Conservation (phyloP, 805 yeast species). For the Metschnikowia santaceciliae region DNA sequence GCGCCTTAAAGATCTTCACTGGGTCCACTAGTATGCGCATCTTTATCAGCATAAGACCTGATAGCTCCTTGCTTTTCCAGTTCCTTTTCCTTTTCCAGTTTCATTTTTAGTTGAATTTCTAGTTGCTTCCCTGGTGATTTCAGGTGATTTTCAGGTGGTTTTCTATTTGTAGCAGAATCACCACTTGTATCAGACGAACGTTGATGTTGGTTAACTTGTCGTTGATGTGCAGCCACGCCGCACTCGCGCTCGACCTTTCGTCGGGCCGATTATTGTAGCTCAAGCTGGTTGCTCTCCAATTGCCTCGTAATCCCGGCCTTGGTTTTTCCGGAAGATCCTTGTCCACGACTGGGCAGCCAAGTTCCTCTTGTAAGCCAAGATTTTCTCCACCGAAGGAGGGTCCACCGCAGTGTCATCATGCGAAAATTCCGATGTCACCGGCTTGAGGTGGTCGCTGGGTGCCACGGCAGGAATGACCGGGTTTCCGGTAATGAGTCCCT, state of each 20-base stretch:
- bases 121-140: too few relatives aligned
- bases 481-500: constrained; percentile 29
- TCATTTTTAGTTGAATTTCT: too few relatives aligned
- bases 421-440: constrained; percentile 14
- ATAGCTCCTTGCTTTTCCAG: too few relatives aligned
- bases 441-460: constrained; percentile 12
- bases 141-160: too few relatives aligned
- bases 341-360: constrained; percentile 11
- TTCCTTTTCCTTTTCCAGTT: too few relatives aligned
- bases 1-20: neutral
- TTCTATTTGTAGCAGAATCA: too few relatives aligned
- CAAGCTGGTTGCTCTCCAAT: neutral
- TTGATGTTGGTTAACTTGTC: too few relatives aligned
- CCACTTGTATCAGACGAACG: too few relatives aligned
- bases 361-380: constrained; percentile 9
- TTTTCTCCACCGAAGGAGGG: constrained; percentile 17
- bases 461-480: constrained; percentile 17
- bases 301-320: constrained; percentile 9
- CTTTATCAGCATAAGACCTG: too few relatives aligned
- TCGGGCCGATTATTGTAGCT: neutral
- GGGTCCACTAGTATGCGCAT: neutral
- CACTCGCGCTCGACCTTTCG: too few relatives aligned
- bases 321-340: neutral
- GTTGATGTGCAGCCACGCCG: too few relatives aligned
- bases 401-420: constrained; percentile 17